A percentile compares a stretch with the other conserved stretches of the same genome.
phyloP scores from a whole-genome alignment of 2,329 filamentous ascomycete genomes.

The Chalaropsis ovoidea region DNA sequence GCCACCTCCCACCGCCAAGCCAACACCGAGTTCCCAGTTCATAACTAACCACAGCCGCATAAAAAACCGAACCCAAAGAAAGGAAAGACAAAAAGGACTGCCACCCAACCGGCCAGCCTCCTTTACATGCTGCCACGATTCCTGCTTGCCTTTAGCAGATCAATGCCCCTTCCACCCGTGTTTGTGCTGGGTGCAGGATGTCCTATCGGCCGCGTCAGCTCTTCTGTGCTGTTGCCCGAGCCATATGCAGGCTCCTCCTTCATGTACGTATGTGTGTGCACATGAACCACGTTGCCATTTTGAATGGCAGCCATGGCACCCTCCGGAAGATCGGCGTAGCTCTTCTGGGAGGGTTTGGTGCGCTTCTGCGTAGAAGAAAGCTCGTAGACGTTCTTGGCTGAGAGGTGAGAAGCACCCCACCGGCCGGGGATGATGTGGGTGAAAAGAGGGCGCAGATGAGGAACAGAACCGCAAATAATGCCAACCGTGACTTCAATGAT shows the following conservation, averaged over 20 bases:
- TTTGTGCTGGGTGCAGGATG: neutral
- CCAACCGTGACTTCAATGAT: conserved; percentile 31
- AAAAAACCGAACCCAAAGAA: conserved; percentile 14
- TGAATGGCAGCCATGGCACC: conserved; percentile 13
- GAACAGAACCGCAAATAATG: conserved; percentile 33
- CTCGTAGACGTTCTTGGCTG: conserved; percentile 18
- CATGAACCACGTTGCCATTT: conserved; percentile 19
- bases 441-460: conserved; percentile 30
- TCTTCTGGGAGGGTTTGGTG: conserved; percentile 4
- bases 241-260: conserved; percentile 15
- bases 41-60: neutral
- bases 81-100: neutral
- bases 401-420: conserved; percentile 8
- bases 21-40: neutral
- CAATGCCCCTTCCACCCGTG: neutral
- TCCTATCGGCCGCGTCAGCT: conserved; percentile 5
- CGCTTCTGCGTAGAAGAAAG: conserved; percentile 13
- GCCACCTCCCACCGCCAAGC: neutral
- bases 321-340: conserved; percentile 5
- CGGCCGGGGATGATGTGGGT: conserved; percentile 15
- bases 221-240: conserved; percentile 17
- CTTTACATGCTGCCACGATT: conserved; percentile 3
- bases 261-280: conserved; percentile 18
- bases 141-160: conserved; percentile 5
- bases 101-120: neutral